Conservation (phyloP, 208 protist species). For the Endotrypanum monterogeii region DNA sequence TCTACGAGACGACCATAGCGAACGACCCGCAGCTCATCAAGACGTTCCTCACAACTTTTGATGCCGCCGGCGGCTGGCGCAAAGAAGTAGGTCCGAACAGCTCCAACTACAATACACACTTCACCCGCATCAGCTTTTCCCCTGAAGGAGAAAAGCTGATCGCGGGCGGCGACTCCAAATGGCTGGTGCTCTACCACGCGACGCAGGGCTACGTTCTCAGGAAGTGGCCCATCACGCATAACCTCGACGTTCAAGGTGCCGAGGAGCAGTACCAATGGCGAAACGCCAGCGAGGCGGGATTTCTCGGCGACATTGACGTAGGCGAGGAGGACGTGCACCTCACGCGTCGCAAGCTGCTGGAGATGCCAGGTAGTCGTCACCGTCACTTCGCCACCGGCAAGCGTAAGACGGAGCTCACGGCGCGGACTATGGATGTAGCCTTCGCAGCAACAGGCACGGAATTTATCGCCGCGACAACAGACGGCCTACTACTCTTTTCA, state of each 20-base stretch:
- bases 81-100: slow-evolving; percentile 82
- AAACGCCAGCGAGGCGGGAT: slow-evolving; percentile 79
- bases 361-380: slow-evolving; percentile 90
- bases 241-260: slow-evolving; percentile 84
- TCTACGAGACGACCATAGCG: slow-evolving; percentile 85
- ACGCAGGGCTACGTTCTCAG: slow-evolving; percentile 87
- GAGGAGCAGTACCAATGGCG: slow-evolving; percentile 93
- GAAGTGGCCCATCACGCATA: slow-evolving; percentile 91
- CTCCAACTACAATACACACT: slow-evolving; percentile 80
- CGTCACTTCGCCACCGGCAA: slow-evolving; percentile 90
- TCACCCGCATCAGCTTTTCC: slow-evolving; percentile 88
- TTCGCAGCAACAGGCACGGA: slow-evolving; percentile 85
- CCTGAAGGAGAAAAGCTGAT: slow-evolving; percentile 89
- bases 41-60: slow-evolving; percentile 83
- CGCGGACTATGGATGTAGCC: slow-evolving; percentile 73
- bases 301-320: slow-evolving; percentile 85
- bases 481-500: slow-evolving; percentile 88
- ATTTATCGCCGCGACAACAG: slow-evolving; percentile 91
- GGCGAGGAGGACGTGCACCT: slow-evolving; percentile 85
- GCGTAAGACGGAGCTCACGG: slow-evolving; percentile 84
- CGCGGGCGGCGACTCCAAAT: slow-evolving; percentile 89
- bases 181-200: slow-evolving; percentile 89
- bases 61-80: slow-evolving; percentile 86
- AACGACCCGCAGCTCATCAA: slow-evolving; percentile 86
- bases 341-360: slow-evolving; percentile 73